A percentile compares a stretch with the other conserved stretches of the same genome.
phyloP scores from a whole-genome alignment of 495 filamentous ascomycete species.

The Aspergillus baeticus region DNA sequence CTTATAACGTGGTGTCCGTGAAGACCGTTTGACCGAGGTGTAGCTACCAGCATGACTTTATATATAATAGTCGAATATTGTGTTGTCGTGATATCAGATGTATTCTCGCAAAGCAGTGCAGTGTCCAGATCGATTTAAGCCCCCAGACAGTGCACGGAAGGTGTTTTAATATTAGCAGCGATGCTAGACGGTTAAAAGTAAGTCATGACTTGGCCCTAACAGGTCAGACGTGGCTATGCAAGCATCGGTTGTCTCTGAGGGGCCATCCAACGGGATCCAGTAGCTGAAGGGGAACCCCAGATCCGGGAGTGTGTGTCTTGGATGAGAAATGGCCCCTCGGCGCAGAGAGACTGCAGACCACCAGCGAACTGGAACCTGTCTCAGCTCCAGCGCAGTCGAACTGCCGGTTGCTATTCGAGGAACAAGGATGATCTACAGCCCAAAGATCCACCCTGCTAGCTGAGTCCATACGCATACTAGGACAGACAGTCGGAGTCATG shows the following conservation, averaged over 20 bases:
- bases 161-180: conserved; percentile 6
- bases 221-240: conserved; percentile 31
- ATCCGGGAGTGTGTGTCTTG: neutral
- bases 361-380: neutral
- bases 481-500: neutral
- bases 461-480: too few relatives aligned
- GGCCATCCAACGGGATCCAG: conserved; percentile 14
- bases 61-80: neutral
- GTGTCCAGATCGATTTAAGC: neutral
- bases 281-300: conserved; percentile 15
- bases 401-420: too few relatives aligned
- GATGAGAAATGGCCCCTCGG: too few relatives aligned
- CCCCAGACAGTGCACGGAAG: neutral
- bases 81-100: neutral
- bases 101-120: neutral
- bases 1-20: neutral
- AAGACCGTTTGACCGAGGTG: neutral
- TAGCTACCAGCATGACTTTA: conserved; percentile 10
- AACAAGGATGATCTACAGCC: neutral
- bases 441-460: neutral
- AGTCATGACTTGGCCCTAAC: neutral
- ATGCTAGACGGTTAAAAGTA: neutral
- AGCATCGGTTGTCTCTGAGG: neutral
- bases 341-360: too few relatives aligned
- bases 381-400: neutral